Evolutionary conservation across 2,329 filamentous ascomycete species (phyloP).

Genomic region (Diaporthe sp.): DNA sequence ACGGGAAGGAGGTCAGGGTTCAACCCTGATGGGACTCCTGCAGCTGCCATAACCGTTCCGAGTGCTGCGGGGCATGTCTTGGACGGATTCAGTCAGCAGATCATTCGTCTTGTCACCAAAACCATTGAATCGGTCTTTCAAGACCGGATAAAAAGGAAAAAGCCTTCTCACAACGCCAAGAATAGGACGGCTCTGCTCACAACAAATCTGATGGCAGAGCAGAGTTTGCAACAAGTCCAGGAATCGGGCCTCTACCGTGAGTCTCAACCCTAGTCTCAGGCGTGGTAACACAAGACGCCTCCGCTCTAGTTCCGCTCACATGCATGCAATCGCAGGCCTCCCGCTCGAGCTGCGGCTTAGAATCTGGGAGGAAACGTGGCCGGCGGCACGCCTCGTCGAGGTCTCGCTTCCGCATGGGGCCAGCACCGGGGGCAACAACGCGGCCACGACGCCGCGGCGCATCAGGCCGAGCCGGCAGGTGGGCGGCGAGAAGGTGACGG

Average conservation of each 20-base stretch:
- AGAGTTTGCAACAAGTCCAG: not conserved
- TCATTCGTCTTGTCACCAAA: slow-evolving; percentile 1
- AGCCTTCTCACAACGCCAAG: not conserved
- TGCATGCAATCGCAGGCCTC: slow-evolving; percentile 30
- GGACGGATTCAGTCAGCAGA: slow-evolving; percentile 4
- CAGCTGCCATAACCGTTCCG: not conserved
- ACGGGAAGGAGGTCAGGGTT: not conserved
- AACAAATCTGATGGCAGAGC: slow-evolving; percentile 14
- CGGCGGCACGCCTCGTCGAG: slow-evolving; percentile 35
- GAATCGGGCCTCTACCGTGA: slow-evolving; percentile 33
- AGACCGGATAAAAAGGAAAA: not conserved
- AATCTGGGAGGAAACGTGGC: slow-evolving; percentile 40
- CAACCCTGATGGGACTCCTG: not conserved
- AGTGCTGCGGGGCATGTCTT: slow-evolving; percentile 17
- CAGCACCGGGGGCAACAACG: not conserved
- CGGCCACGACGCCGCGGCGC: not conserved
- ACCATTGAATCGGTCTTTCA: not conserved
- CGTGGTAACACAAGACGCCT: not conserved
- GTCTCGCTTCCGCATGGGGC: slow-evolving; percentile 32
- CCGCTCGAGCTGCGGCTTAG: slow-evolving; percentile 37
- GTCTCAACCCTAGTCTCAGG: slow-evolving; percentile 4
- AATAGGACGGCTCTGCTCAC: not conserved
- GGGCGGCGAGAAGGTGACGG: slow-evolving; percentile 34
- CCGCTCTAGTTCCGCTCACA: slow-evolving; percentile 13
- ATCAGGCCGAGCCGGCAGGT: slow-evolving; percentile 39